These are phyloP conservation scores for Phytophthora pini DNA, from an alignment of 352 stramenopile genomes.

Conservation along the genomic window DNA sequence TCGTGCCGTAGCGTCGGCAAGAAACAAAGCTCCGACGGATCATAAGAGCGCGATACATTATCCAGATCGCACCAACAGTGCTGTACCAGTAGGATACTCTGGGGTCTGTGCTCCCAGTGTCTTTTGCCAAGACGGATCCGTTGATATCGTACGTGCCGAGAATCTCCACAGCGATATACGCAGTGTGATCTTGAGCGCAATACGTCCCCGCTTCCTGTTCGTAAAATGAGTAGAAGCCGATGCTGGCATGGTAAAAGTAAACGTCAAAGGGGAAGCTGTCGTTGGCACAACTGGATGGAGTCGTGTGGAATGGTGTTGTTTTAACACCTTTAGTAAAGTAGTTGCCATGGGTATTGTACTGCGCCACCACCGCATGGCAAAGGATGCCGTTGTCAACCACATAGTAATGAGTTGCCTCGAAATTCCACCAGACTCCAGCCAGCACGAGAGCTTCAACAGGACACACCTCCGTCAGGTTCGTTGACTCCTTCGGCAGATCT, in stretches of 20 bases:
- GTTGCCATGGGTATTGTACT: constrained; percentile 30
- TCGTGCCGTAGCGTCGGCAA: constrained; percentile 4
- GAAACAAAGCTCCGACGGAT: constrained; percentile 15
- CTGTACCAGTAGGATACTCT: constrained; percentile 27
- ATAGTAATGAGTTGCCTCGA: constrained; percentile 25
- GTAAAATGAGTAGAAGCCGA: constrained; percentile 36
- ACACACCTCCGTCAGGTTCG: constrained; percentile 12
- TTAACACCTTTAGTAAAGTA: constrained; percentile 13
- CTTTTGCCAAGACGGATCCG: constrained; percentile 17
- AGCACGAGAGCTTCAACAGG: constrained; percentile 13
- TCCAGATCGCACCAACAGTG: constrained; percentile 12
- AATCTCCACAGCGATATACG: constrained; percentile 22
- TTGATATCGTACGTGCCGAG: constrained; percentile 27
- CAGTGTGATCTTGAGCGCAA: constrained; percentile 11
- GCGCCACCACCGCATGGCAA: constrained; percentile 27
- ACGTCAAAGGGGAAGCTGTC: constrained; percentile 24
- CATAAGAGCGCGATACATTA: constrained; percentile 18
- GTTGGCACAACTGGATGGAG: constrained; percentile 14
- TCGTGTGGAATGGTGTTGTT: constrained; percentile 1
- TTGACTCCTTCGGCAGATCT: constrained; percentile 3
- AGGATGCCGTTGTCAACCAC: neutral
- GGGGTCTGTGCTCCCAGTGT: constrained; percentile 8
- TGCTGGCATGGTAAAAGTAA: constrained; percentile 38
- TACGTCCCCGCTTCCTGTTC: constrained; percentile 25
- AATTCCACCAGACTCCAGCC: constrained; percentile 24